A percentile compares a stretch with the other conserved stretches of the same genome.
phyloP scores from a whole-genome alignment of 108 stramenopile genomes.

The Mediolabrus comicus region DNA sequence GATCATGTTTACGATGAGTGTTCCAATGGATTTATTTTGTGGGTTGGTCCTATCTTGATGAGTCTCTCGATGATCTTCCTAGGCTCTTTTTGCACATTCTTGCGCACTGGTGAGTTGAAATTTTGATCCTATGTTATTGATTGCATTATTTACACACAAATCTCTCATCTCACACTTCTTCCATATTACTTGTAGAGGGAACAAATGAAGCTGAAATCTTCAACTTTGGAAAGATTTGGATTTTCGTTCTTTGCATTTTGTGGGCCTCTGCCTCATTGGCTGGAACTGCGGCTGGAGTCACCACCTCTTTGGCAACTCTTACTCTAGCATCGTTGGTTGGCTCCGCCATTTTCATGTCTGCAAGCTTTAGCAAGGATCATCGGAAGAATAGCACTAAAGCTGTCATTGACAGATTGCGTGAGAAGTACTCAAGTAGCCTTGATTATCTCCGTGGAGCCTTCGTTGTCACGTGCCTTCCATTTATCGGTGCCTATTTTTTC shows the following conservation, averaged over 20 bases:
- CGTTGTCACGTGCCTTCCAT: constrained; percentile 40
- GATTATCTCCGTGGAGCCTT: constrained; percentile 48
- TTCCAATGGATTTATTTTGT: constrained; percentile 50
- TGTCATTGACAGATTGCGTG: constrained; percentile 18
- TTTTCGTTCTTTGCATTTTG: constrained; percentile 43
- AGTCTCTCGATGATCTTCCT: constrained; percentile 45
- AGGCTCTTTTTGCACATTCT: constrained; percentile 53
- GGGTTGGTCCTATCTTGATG: constrained; percentile 52
- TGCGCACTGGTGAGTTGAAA: constrained; percentile 36
- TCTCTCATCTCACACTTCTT: not conserved
- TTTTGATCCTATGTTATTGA: not conserved
- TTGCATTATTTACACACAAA: not conserved
- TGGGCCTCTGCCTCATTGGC: constrained; percentile 58
- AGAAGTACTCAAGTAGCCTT: constrained; percentile 42
- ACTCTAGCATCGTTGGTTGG: constrained; percentile 50
- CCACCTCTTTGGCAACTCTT: constrained; percentile 39
- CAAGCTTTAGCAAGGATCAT: constrained; percentile 33
- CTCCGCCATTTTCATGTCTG: constrained; percentile 37
- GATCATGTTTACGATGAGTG: constrained; percentile 46
- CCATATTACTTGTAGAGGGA: constrained; percentile 6
- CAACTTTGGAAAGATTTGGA: constrained; percentile 58
- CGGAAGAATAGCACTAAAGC: constrained; percentile 19
- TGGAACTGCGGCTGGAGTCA: constrained; percentile 44
- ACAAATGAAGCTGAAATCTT: constrained; percentile 41
- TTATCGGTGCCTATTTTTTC: constrained; percentile 39